Evolutionary conservation across 768 basidiomycete species (phyloP), one percentile per base, ranked within the genome.

Genomic region (Favolaschia claudopus): DNA sequence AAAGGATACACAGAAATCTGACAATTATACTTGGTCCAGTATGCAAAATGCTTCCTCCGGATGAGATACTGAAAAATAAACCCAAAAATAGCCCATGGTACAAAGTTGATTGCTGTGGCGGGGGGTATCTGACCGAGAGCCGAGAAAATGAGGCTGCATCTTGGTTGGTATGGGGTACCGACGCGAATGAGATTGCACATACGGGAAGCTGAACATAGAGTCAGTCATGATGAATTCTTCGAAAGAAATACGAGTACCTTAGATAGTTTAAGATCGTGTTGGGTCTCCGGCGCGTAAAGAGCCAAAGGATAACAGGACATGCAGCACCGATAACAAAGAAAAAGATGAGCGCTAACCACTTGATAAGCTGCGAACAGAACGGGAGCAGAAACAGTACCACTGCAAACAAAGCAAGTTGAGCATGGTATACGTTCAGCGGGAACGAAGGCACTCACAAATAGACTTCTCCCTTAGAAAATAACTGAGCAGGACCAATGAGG

Each of bases 1-100:
- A 15, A 36, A 19, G 39, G 6, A 27, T 39, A 36, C n/a, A 24
- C 22, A n/a, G 5, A 6, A 9, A 4, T 69, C 78, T 63, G 60
- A 89, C 89, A 91, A 63, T 91, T 91, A 72, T 90, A 90, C 71
- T 91, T 91, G 19, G 88, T 83, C 89, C 89, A 91, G 76, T 85
- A 90, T 7, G 82, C 74, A 68, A 91, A 91, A 68, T 87, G 77
- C 60, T 82, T 82, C 72, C 86, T 76, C 61, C 90, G 80, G 33
- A 89, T 79, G n/a, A 87, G 65, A 67, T 80, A 89, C 64, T 91
- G 92, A 76, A 95, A 94, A 25, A 92, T 74, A 69, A 93, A 93
- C 17, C 88, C 86, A 27, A 88, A 78, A 48, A 86, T 75, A 69
- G 88, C 84, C 89, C 89, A 94, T 3, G 89, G 87, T 3, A 93